Base-by-base conservation (phyloP, 495 filamentous ascomycete genomes). In the Podospora fimiseda region DNA sequence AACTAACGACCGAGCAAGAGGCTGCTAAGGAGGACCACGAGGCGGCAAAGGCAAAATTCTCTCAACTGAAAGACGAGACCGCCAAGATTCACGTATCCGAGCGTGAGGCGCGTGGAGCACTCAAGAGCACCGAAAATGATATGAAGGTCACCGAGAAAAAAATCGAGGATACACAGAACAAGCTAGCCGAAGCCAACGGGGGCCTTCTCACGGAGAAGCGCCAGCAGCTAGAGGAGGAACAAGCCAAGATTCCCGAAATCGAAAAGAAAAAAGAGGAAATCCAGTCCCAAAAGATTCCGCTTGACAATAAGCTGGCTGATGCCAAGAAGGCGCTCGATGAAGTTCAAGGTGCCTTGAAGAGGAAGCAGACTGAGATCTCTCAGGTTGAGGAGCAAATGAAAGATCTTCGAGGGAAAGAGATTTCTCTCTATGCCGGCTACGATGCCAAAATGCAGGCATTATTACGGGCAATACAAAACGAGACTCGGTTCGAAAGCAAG, bases 401-500 rank as follows among this genome's bases (percentile, higher is more conserved):
- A 38, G 42, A 48, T 8, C 54, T 75, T 13, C 50, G 68, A 16
- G 53, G 64, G 43, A 66, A 56, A 16, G 61, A 60, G 24, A 66
- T 60, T 6, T 63, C 61, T 33, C 53, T 60, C 2, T 65, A 62
- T 13, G 65, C 61, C 14, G 84, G 77, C 2, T 95, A 87, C 57
- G 78, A 82, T 36, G 49, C 65, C 0, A 78, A 73, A 46, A 74
- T 95, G 66, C 78, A 81, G 2, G 53, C 71, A 1, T 79, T 96
- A 9, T 61, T 95, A 2, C 73, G 64, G 24, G 74, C 76, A 8
- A 89, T 97, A 59, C 74, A 80, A 5, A 68, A 76, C 39, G 89
- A 95, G 48, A 58, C 50, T 1, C 67, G 81, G 0, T 96, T 93
- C 56, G 65, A 70, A 19, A 70, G 77, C 36, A 86, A 77, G 40